Evolutionary conservation across 2,329 filamentous ascomycete genomes (phyloP).

Genomic region (Microdochium paspali): DNA sequence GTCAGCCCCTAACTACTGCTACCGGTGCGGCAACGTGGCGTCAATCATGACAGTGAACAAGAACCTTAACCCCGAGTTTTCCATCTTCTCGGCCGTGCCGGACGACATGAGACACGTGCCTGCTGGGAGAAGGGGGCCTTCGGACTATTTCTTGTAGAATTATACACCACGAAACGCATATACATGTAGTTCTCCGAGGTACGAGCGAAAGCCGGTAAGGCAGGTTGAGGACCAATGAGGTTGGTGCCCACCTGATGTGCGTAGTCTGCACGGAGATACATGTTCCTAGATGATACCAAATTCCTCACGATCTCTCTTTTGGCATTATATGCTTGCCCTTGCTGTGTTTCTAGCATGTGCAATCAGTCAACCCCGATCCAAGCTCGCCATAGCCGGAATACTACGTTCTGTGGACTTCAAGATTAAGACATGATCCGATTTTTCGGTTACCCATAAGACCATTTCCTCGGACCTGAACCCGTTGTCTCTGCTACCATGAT

Average conservation of each 20-base stretch:
- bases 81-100: slow-evolving; percentile 83
- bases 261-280: no score
- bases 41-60: slow-evolving; percentile 90
- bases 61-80: slow-evolving; percentile 83
- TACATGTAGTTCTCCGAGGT: slow-evolving; percentile 2
- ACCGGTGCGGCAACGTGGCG: slow-evolving; percentile 90
- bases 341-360: no score
- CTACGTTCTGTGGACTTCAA: no score
- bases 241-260: background rate
- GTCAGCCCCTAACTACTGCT: slow-evolving; percentile 95
- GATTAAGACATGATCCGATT: no score
- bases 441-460: no score
- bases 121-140: slow-evolving; percentile 55
- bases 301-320: background rate
- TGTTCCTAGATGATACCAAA: background rate
- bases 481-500: no score
- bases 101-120: slow-evolving; percentile 76
- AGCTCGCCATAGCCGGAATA: no score
- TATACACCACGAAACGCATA: slow-evolving; percentile 6
- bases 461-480: no score
- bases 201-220: background rate
- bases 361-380: no score
- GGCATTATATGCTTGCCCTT: background rate
- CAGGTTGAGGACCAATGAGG: slow-evolving; percentile 4
- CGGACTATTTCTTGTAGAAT: slow-evolving; percentile 60